A percentile compares a stretch with the other conserved stretches of the same genome.
phyloP scores from a whole-genome alignment of 805 yeast species.

The Yarrowia hollandica region DNA sequence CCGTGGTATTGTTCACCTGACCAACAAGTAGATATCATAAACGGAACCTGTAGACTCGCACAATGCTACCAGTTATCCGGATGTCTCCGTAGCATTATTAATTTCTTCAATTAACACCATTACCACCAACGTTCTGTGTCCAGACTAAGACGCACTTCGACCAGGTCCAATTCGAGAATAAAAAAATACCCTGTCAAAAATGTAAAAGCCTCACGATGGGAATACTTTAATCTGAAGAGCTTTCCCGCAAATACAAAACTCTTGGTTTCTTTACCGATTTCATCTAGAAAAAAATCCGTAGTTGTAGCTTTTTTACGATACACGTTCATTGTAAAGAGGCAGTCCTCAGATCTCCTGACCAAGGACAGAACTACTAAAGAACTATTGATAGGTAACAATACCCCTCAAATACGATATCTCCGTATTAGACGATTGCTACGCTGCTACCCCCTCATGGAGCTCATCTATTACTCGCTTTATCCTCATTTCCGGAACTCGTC shows the following conservation, averaged over 20 bases:
- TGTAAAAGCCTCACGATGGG: constrained; percentile 11
- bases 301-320: too few relatives aligned
- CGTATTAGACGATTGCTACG: constrained; percentile 2
- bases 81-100: neutral
- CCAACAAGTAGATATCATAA: neutral
- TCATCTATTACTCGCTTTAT: neutral
- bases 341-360: too few relatives aligned
- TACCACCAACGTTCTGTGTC: neutral
- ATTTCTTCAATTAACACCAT: neutral
- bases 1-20: too few relatives aligned
- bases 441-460: neutral
- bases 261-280: neutral
- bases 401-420: neutral
- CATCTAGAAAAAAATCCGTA: too few relatives aligned
- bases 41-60: neutral
- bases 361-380: too few relatives aligned
- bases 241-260: too few relatives aligned
- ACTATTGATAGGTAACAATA: constrained; percentile 1
- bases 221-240: too few relatives aligned
- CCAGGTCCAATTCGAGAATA: neutral
- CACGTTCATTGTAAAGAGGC: too few relatives aligned
- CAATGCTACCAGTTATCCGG: neutral
- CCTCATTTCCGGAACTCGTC: neutral
- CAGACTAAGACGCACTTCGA: constrained; percentile 3
- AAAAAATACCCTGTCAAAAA: neutral